A percentile compares a stretch with the other conserved stretches of the same genome.
phyloP scores from a whole-genome alignment of 257 asterid species.

The Capsicum rhomboideum region DNA sequence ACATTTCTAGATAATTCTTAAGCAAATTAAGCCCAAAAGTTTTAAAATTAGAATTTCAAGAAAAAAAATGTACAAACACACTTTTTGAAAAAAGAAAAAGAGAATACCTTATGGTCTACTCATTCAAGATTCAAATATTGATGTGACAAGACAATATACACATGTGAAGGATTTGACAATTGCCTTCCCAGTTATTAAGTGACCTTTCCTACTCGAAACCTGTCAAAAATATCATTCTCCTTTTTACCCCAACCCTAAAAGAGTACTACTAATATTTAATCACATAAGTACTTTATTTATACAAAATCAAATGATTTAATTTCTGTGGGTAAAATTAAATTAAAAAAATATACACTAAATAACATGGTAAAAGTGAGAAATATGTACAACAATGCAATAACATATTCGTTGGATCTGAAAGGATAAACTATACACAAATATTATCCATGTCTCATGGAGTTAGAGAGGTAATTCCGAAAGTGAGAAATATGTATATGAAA shows the following conservation, averaged over 20 bases:
- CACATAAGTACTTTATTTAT: neutral
- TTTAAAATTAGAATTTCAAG: neutral
- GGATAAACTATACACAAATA: too few species aligned
- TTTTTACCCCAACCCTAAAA: neutral
- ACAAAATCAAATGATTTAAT: too few species aligned
- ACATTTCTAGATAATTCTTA: neutral
- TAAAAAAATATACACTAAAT: too few species aligned
- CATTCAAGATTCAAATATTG: constrained; percentile 7
- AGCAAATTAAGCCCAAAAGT: neutral
- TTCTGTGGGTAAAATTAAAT: too few species aligned
- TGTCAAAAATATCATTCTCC: constrained; percentile 11
- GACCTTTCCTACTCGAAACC: constrained; percentile 25
- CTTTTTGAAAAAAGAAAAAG: neutral
- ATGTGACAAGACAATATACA: constrained; percentile 47
- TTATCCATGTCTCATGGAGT: too few species aligned
- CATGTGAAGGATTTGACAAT: constrained; percentile 41
- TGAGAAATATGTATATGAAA: too few species aligned
- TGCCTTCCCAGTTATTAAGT: constrained; percentile 4
- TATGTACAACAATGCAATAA: too few species aligned
- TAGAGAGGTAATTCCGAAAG: too few species aligned
- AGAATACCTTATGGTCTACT: neutral
- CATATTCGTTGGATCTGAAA: too few species aligned
- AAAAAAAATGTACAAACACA: neutral
- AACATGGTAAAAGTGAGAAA: too few species aligned
- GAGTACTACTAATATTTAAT: neutral